These are phyloP conservation scores for Yarrowia hollandica DNA, from an alignment of 805 yeast genomes.

Conservation along the genomic window DNA sequence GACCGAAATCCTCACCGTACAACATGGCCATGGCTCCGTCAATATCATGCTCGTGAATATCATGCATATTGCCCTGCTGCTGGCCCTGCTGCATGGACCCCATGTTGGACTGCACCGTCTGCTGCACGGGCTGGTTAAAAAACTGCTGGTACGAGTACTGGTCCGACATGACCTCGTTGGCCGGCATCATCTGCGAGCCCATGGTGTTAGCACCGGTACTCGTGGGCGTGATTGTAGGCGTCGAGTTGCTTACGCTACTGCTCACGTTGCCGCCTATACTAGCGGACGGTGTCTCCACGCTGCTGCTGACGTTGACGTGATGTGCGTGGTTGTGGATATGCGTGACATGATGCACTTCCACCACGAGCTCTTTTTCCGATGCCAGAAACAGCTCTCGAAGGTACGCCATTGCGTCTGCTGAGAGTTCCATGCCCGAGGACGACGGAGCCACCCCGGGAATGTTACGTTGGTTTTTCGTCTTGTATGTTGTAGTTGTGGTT, in stretches of 20 bases:
- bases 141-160: conserved; percentile 26
- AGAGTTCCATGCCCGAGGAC: neutral
- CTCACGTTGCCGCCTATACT: neutral
- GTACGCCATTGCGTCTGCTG: conserved; percentile 21
- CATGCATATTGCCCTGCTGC: conserved; percentile 3
- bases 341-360: conserved; percentile 26
- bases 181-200: conserved; percentile 10
- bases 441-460: conserved; percentile 20
- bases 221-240: conserved; percentile 38
- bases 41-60: conserved; percentile 20
- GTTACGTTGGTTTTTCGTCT: conserved; percentile 6
- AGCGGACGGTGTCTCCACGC: neutral
- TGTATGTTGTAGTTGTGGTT: conserved; percentile 14
- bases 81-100: neutral
- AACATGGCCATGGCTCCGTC: conserved; percentile 28
- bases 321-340: conserved; percentile 42
- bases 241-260: conserved; percentile 14
- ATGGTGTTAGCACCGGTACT: conserved; percentile 35
- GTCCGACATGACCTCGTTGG: conserved; percentile 13
- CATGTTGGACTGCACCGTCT: conserved; percentile 7
- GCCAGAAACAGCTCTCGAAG: conserved; percentile 14
- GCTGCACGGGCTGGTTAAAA: conserved; percentile 6
- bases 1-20: conserved; percentile 16
- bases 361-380: conserved; percentile 13
- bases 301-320: conserved; percentile 1